Evolutionary conservation across 495 filamentous ascomycete genomes (phyloP).

Genomic region (Monascus purpureus): DNA sequence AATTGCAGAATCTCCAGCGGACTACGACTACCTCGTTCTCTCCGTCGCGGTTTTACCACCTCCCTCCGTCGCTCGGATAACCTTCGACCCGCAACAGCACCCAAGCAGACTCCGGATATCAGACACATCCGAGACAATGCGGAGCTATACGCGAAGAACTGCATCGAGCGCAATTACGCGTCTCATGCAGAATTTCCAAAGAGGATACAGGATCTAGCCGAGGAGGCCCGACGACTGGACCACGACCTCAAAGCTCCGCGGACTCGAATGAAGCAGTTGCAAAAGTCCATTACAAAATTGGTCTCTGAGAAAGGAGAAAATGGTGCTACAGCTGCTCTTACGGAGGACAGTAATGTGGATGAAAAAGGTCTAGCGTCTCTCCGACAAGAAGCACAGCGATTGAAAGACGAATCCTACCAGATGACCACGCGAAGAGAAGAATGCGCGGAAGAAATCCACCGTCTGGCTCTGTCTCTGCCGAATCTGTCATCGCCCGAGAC

Average conservation of each 20-base stretch:
- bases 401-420: slow-evolving; percentile 51
- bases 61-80: slow-evolving; percentile 12
- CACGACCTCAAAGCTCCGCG: slow-evolving; percentile 23
- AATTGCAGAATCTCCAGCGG: slow-evolving; percentile 25
- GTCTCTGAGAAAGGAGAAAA: slow-evolving; percentile 6
- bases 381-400: slow-evolving; percentile 47
- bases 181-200: slow-evolving; percentile 48
- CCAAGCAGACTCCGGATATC: slow-evolving; percentile 65
- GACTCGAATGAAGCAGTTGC: slow-evolving; percentile 26
- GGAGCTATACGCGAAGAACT: slow-evolving; percentile 67
- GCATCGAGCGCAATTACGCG: slow-evolving; percentile 70
- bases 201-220: slow-evolving; percentile 55
- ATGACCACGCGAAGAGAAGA: slow-evolving; percentile 45
- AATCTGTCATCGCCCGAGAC: slow-evolving; percentile 71
- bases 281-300: slow-evolving; percentile 26
- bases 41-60: slow-evolving; percentile 19
- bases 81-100: slow-evolving; percentile 55
- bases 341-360: slow-evolving; percentile 11
- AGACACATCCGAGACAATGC: slow-evolving; percentile 79
- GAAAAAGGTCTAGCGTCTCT: slow-evolving; percentile 15
- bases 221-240: slow-evolving; percentile 42
- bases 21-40: slow-evolving; percentile 3
- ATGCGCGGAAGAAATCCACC: slow-evolving; percentile 52
- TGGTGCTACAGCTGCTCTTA: slow-evolving; percentile 8
- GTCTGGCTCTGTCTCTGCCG: slow-evolving; percentile 65